Conservation (phyloP, 805 yeast species). For the Wickerhamomyces ciferrii region DNA sequence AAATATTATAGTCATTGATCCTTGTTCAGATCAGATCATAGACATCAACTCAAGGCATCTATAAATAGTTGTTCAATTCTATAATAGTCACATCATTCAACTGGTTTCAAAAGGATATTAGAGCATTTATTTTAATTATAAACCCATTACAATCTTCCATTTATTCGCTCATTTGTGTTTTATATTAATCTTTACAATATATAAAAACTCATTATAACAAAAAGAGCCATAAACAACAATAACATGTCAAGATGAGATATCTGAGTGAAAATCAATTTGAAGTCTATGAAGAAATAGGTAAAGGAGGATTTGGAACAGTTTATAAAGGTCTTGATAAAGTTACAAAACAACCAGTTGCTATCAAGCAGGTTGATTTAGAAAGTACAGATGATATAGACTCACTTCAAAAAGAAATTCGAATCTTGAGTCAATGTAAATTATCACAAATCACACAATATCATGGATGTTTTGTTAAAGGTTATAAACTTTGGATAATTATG, state of each 20-base stretch:
- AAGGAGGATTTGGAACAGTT: constrained; percentile 96
- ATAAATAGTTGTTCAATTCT: neutral
- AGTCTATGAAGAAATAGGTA: constrained; percentile 78
- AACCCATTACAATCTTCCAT: too few species aligned
- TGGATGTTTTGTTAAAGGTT: constrained; percentile 79
- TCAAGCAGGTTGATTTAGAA: constrained; percentile 87
- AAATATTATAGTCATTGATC: too few species aligned
- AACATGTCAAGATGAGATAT: constrained; percentile 14
- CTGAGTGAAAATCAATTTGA: constrained; percentile 29
- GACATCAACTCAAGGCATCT: neutral
- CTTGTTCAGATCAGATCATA: neutral
- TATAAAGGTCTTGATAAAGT: constrained; percentile 74
- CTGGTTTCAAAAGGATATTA: too few species aligned
- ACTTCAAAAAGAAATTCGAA: constrained; percentile 86
- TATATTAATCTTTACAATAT: too few species aligned
- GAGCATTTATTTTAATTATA: too few species aligned
- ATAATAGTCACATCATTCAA: neutral
- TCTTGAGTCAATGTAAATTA: constrained; percentile 72
- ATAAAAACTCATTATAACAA: too few species aligned
- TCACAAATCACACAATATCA: constrained; percentile 87
- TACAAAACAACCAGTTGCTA: constrained; percentile 81
- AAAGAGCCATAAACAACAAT: too few species aligned
- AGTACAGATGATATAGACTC: constrained; percentile 88
- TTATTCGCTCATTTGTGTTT: too few species aligned
- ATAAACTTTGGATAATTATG: constrained; percentile 93